Base-by-base conservation (phyloP, 2,329 filamentous ascomycete species). In the Curvularia eragrostidis region DNA sequence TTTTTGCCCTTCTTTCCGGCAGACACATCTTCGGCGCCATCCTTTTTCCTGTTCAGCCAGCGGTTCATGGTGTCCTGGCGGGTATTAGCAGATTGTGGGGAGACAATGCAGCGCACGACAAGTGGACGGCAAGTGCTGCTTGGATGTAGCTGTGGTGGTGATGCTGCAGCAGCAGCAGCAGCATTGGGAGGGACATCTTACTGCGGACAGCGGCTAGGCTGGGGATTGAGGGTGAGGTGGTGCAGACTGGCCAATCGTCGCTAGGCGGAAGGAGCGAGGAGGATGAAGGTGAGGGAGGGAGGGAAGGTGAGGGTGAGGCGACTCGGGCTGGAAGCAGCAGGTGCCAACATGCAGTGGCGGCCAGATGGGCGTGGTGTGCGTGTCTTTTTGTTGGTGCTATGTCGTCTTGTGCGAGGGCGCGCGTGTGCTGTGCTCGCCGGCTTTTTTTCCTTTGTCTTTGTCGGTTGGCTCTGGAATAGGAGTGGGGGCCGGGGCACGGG, bases 41-140 rank as follows among this genome's bases (percentile, higher is more conserved):
- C 67, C 83, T 87, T 90, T 81, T 88, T 92, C 79, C 89, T 89
- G 48, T 82, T 87, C 67, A 90, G 83, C 72, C 93, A 91, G 54
- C 90, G 87, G 79, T 94, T 93, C 90, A 93, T 93, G 47, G 62
- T 75, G 66, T 51, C 47, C 67, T 72, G 62, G 53, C 48, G 62
- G 23, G 26, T 58, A 58, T 73, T 65, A 70, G 68, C 52, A 26
- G 58, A 36, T 12, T 13, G n/a, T 19, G 15, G 5, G 23, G 23
- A 15, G 24, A 7, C 5, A 36, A 15, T n/a, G 32, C 32, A 36
- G 13, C 3, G n/a, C 3, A 7, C 3, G 32, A 36, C 2, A 36
- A 6, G 15, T 3, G 7, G 24, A 26, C 24, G 24, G 24, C 24
- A 7, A 7, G 24, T 26, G 24, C 24, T 26, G 24, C 24, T 26